Evolutionary conservation across 805 yeast species (phyloP).

Genomic region (Kluyveromyces nonfermentans): DNA sequence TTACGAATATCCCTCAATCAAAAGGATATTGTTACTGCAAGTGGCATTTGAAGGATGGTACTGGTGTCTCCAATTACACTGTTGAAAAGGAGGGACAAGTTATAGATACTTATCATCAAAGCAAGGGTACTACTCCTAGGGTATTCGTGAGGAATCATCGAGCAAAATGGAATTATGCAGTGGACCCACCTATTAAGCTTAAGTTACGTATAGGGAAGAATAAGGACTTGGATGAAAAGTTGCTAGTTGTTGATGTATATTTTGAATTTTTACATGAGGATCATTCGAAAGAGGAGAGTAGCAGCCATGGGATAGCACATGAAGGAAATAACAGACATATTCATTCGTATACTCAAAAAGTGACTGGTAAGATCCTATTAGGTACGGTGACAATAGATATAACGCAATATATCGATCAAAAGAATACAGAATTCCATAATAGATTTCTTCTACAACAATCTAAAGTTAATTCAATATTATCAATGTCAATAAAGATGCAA

Average conservation of each 20-base stretch:
- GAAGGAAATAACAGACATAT: neutral
- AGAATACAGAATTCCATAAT: constrained; percentile 41
- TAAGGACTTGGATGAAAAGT: constrained; percentile 29
- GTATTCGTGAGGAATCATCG: constrained; percentile 42
- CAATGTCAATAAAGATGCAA: constrained; percentile 45
- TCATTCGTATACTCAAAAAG: constrained; percentile 20
- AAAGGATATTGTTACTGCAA: constrained; percentile 59
- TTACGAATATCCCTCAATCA: constrained; percentile 78
- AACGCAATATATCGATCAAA: constrained; percentile 53
- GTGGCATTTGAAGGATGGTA: constrained; percentile 47
- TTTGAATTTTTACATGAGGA: constrained; percentile 29
- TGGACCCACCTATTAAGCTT: constrained; percentile 30
- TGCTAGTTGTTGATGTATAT: constrained; percentile 35
- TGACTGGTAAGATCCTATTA: constrained; percentile 36
- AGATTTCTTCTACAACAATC: constrained; percentile 68
- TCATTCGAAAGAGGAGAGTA: constrained; percentile 1
- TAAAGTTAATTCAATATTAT: constrained; percentile 73
- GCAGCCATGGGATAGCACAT: neutral
- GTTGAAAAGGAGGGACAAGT: constrained; percentile 25
- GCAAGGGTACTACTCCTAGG: constrained; percentile 34
- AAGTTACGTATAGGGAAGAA: constrained; percentile 34
- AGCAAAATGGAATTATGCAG: constrained; percentile 38
- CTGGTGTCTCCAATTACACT: constrained; percentile 18
- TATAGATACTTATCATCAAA: constrained; percentile 14
- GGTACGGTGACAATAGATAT: constrained; percentile 64